Base-by-base conservation (phyloP, 2,329 filamentous ascomycete genomes). In the Pyrenochaeta sp. region DNA sequence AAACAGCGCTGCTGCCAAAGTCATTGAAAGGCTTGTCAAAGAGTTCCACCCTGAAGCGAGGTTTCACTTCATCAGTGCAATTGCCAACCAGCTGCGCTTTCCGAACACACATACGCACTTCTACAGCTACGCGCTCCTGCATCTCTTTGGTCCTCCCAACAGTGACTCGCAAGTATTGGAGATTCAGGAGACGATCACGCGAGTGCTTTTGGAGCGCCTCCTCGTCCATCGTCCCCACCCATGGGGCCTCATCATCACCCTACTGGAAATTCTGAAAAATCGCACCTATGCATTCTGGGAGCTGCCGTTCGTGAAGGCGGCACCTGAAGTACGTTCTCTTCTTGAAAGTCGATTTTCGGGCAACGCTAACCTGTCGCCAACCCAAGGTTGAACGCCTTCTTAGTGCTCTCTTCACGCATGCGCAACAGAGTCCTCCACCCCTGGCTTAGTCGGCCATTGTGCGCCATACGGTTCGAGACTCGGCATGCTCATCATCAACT, bases 221-320 rank as follows among this genome's bases (percentile, higher is more conserved):
- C 86, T 96, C 54, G 90, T 92, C 18, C 92, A 91, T 74, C 92
- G 93, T 79, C 94, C 94, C 46, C 94, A 98, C 74, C 94, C 96
- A 15, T 98, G 94, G 94, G 96, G 96, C 11, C 80, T 99, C 37
- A 88, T 97, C 73, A 88, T 93, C 58, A 94, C 92, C 31, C 84
- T 96, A 56, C 80, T 95, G 59, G 95, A 98, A 79, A 84, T 99
- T 51, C 83, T 96, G 63, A 96, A 96, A 82, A 97, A 96, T 73
- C 88, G 90, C 48, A 91, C 88, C 71, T 96, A 94, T 76, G 87
- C 87, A 70, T 96, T 99, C 82, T 98, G 96, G 81, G 91, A 95
- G 45, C 83, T 97, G 63, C 90, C 91, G 21, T 97, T 96, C 68
- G 90, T 98, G 77, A 96, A 97, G 81, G 85, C 89, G 62, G 87